phyloP scores from a whole-genome alignment of 2,329 filamentous ascomycete genomes.

The Xylariaceae sp. region DNA sequence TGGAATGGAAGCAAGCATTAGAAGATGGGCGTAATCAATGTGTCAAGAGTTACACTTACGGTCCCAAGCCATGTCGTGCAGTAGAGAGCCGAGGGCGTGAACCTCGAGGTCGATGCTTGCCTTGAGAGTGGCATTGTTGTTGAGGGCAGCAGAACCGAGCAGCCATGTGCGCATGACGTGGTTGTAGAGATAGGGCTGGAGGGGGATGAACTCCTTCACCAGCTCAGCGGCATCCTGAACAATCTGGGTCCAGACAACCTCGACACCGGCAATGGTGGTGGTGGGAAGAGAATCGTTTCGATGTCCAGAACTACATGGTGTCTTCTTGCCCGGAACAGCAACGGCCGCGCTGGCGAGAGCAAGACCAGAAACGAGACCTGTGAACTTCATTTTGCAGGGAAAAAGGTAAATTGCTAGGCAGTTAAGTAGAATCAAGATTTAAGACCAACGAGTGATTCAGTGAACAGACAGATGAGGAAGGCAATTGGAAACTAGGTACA shows the following conservation, averaged over 20 bases:
- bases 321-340: constrained; percentile 12
- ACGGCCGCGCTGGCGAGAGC: constrained; percentile 12
- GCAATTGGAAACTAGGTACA: neutral
- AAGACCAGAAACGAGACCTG: constrained; percentile 14
- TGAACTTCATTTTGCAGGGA: constrained; percentile 19
- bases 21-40: neutral
- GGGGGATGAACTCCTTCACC: constrained; percentile 16
- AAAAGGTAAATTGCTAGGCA: neutral
- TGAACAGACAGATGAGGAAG: neutral
- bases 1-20: neutral
- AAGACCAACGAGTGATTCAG: neutral
- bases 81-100: constrained; percentile 20
- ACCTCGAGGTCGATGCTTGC: constrained; percentile 19
- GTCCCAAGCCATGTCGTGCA: constrained; percentile 23
- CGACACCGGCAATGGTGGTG: constrained; percentile 21
- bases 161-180: constrained; percentile 23
- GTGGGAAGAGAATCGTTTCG: constrained; percentile 10
- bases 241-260: constrained; percentile 21
- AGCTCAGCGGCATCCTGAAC: constrained; percentile 18
- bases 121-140: constrained; percentile 25
- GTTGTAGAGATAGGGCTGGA: constrained; percentile 24
- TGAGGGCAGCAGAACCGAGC: constrained; percentile 20
- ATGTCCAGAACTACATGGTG: neutral
- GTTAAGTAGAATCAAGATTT: neutral
- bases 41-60: constrained; percentile 7